Conservation (phyloP, 2,329 filamentous ascomycete species). For the Dactylonectria macrodidyma region DNA sequence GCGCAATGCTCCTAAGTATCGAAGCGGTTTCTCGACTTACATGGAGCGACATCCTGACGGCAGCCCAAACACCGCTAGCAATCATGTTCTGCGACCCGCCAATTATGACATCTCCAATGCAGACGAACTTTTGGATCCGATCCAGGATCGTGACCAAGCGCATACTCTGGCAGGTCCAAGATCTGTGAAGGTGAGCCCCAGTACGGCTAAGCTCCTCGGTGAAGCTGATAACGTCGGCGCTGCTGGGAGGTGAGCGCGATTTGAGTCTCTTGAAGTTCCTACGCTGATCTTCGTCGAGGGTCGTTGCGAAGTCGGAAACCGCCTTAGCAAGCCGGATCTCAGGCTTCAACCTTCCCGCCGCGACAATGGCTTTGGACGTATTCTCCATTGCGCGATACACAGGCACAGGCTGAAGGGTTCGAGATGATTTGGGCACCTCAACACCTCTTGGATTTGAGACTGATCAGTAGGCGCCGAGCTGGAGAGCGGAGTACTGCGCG, state of each 20-base stretch:
- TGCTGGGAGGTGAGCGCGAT: neutral
- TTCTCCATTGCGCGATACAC: neutral
- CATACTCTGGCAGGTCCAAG: neutral
- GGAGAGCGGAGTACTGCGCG: too few species aligned
- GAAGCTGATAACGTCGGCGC: neutral
- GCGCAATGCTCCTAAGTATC: too few species aligned
- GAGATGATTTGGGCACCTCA: too few species aligned
- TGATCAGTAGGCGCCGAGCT: too few species aligned
- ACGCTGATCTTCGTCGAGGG: too few species aligned
- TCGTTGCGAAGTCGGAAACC: neutral
- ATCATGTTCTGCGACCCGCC: constrained; percentile 15
- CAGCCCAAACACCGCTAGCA: constrained; percentile 11
- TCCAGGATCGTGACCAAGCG: neutral
- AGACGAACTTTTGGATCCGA: neutral
- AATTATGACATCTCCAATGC: neutral
- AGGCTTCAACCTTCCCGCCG: neutral
- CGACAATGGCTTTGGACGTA: neutral
- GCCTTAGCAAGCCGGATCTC: constrained; percentile 9
- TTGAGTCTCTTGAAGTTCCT: neutral
- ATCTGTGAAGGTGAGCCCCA: neutral
- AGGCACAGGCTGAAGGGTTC: too few species aligned
- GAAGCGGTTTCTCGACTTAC: neutral
- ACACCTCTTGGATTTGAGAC: too few species aligned
- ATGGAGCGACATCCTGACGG: neutral
- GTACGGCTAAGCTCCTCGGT: neutral